Evolutionary conservation across 129 eudicot genomes (phyloP), one percentile per base, ranked within the genome.

Genomic region (Pulicaria dysenterica): DNA sequence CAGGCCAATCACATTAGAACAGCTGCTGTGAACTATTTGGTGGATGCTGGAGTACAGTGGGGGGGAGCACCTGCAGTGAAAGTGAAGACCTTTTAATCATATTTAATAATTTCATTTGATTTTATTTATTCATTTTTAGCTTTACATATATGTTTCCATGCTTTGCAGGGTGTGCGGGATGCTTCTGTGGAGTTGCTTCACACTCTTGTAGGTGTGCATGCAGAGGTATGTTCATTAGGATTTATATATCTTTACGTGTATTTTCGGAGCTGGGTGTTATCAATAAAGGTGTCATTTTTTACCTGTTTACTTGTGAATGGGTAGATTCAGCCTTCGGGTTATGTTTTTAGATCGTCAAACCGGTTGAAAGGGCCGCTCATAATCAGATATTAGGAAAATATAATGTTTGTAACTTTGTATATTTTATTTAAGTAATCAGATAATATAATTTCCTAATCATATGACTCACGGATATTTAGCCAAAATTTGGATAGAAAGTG

Each of bases 11-110:
- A 79, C 69, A 83, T 93, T 50, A 87, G 96, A 85, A 74, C 86
- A 72, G 92, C 96, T 42, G 91, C 96, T 42, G 85, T 71, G 58
- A 90, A 84, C 79, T 93, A 93, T 81, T 74, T 93, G 85, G 72
- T 87, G 85, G 98, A 93, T 80, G 84, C 89, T 80, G 95, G 98
- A 75, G 84, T 93, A 61, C 96, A 90, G 58, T 93, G 98, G 96
- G 98, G 96, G 14, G 92, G 86, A 73, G 95, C 95, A 50, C 89
- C 98, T 75, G 75, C 95, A 60, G 95, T 90, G 44, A 93, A 87
- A 81, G 98, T 93, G 74, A 85, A 85, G 83, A 59, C 50, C 19
- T 63, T 56, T 68, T 46, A 6, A 44, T 56, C 43, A 49, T 41
- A 16, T 60, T 5, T 6, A 67, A 57, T 36, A 2, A 39, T 49